Conservation (phyloP, 2,329 filamentous ascomycete genomes). For the Pseudogymnoascus sp. region DNA sequence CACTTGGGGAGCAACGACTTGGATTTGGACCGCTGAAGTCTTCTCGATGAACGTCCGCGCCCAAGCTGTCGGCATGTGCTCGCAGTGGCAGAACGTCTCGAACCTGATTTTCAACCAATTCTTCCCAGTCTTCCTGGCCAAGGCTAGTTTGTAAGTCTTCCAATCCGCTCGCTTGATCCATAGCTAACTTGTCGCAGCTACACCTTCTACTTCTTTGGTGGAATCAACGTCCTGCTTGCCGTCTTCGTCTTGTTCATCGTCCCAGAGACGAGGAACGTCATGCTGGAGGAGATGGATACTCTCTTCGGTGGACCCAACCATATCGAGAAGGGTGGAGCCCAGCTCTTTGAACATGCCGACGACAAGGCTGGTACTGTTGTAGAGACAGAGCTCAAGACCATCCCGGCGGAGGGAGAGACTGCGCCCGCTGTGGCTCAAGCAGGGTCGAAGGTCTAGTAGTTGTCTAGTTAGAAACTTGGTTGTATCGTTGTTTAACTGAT, state of each 20-base stretch:
- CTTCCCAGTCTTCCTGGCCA: conserved; percentile 58
- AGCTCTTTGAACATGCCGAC: conserved; percentile 19
- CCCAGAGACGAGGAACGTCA: conserved; percentile 47
- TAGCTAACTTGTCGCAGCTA: conserved; percentile 28
- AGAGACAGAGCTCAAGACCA: background rate
- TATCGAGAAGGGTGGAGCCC: conserved; percentile 23
- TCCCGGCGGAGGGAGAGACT: background rate
- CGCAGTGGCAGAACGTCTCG: conserved; percentile 53
- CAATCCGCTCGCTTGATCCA: background rate
- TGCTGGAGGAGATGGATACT: conserved; percentile 47
- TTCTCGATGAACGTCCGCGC: conserved; percentile 66
- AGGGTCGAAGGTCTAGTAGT: background rate
- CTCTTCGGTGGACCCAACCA: conserved; percentile 37
- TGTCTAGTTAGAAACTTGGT: background rate
- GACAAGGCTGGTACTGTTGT: conserved; percentile 14
- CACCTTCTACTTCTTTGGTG: conserved; percentile 44
- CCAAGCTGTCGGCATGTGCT: conserved; percentile 60
- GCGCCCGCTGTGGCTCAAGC: background rate
- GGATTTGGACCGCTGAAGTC: conserved; percentile 63
- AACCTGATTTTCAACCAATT: conserved; percentile 62
- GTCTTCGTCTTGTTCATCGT: conserved; percentile 43
- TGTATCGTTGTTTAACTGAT: background rate
- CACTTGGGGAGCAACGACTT: conserved; percentile 62
- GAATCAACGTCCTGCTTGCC: conserved; percentile 38
- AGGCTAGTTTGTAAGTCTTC: conserved; percentile 32